A percentile compares a stretch with the other conserved stretches of the same genome.
Conservation (phyloP, 495 filamentous ascomycete genomes). For the Pyrenopolyporus hunteri region DNA sequence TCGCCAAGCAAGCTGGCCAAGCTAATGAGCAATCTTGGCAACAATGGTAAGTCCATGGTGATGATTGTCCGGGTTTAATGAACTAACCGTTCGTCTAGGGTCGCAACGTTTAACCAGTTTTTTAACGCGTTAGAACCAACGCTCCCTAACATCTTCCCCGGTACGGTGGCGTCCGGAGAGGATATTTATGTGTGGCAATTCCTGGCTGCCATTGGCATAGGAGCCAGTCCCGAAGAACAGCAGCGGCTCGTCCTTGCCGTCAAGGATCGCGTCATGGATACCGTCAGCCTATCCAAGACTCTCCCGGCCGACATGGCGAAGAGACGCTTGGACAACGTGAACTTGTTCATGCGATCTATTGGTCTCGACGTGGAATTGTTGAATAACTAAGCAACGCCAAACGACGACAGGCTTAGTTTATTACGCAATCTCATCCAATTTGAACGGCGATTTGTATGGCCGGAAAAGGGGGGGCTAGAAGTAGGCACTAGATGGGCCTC, state of each 20-base stretch:
- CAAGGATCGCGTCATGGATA: constrained; percentile 98
- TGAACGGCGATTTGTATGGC: neutral
- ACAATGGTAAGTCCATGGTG: constrained; percentile 68
- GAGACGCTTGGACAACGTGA: constrained; percentile 85
- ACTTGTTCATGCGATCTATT: constrained; percentile 97
- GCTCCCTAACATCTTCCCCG: constrained; percentile 84
- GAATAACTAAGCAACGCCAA: constrained; percentile 57
- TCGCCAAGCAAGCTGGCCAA: constrained; percentile 79
- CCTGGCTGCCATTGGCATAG: constrained; percentile 89
- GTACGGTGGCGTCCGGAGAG: constrained; percentile 77
- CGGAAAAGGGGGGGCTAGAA: neutral
- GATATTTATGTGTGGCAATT: constrained; percentile 99
- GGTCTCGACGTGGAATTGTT: constrained; percentile 95
- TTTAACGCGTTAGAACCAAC: constrained; percentile 87
- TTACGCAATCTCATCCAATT: neutral
- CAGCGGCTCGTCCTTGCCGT: constrained; percentile 92
- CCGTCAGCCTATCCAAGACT: constrained; percentile 82
- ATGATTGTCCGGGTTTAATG: neutral
- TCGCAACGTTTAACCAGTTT: constrained; percentile 74
- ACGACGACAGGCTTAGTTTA: neutral
- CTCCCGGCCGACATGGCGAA: constrained; percentile 83
- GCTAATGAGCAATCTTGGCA: constrained; percentile 75
- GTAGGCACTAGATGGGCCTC: constrained; percentile 2
- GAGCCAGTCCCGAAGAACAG: constrained; percentile 90
- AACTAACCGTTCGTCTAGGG: constrained; percentile 49